Conservation (phyloP, 2,329 filamentous ascomycete species). For the Alternaria postmessia region DNA sequence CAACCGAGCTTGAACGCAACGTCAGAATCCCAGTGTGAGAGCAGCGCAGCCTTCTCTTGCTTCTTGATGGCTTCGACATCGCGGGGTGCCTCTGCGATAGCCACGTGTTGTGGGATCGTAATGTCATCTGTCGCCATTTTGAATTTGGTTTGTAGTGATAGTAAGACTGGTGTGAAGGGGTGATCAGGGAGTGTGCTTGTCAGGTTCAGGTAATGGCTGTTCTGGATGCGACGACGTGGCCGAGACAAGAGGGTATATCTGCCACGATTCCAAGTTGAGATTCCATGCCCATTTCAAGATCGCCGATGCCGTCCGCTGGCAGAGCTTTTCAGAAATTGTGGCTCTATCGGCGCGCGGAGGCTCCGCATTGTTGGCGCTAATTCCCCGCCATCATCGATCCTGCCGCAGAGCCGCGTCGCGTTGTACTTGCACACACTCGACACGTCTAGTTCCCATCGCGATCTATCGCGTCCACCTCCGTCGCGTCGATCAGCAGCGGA, state of each 20-base stretch:
- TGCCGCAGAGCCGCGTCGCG: conserved; percentile 5
- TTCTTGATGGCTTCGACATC: conserved; percentile 48
- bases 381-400: conserved; percentile 15
- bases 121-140: conserved; percentile 20
- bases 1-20: conserved; percentile 71
- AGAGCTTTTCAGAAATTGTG: conserved; percentile 21
- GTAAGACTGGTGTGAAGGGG: not conserved
- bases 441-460: not conserved
- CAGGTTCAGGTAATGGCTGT: not conserved
- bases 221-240: not conserved
- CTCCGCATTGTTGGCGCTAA: conserved; percentile 19
- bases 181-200: not conserved
- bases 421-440: not conserved
- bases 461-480: not conserved
- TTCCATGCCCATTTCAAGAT: conserved; percentile 3
- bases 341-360: conserved; percentile 9
- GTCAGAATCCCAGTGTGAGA: conserved; percentile 64
- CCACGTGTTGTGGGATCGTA: conserved; percentile 31
- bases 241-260: not conserved
- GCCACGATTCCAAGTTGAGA: not conserved
- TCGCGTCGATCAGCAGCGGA: not conserved
- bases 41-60: conserved; percentile 51
- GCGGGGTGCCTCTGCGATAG: conserved; percentile 35
- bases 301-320: conserved; percentile 14
- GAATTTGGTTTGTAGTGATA: not conserved